Conservation (phyloP, 2,329 filamentous ascomycete genomes). For the Endoconidiophora polonica region DNA sequence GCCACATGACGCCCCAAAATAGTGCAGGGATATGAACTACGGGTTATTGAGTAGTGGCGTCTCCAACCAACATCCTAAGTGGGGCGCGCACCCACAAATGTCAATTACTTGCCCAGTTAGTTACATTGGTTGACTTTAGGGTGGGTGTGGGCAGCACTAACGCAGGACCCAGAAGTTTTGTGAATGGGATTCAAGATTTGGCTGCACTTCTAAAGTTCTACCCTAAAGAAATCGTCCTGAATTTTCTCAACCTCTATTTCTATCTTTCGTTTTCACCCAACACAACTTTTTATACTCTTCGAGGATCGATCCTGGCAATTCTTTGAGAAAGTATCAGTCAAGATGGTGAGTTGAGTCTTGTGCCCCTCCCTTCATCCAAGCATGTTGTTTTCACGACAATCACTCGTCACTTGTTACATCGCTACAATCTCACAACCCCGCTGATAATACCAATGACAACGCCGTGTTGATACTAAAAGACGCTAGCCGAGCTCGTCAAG, state of each 20-base stretch:
- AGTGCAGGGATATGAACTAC: neutral
- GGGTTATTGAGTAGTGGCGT: neutral
- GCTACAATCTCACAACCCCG: neutral
- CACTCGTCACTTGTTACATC: neutral
- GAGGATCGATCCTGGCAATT: slow-evolving; percentile 48
- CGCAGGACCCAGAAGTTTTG: slow-evolving; percentile 6
- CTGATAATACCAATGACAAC: neutral
- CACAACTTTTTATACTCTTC: slow-evolving; percentile 35
- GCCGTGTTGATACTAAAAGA: too few species aligned
- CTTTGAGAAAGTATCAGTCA: slow-evolving; percentile 31
- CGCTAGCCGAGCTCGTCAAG: too few species aligned
- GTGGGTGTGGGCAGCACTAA: slow-evolving; percentile 15
- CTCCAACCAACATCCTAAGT: slow-evolving; percentile 1
- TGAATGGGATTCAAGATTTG: slow-evolving; percentile 12
- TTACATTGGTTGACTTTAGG: neutral
- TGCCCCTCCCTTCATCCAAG: slow-evolving; percentile 1
- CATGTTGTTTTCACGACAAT: neutral
- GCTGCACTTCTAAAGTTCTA: slow-evolving; percentile 11
- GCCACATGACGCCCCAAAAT: slow-evolving; percentile 5
- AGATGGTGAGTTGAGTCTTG: slow-evolving; percentile 37
- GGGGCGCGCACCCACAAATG: slow-evolving; percentile 27
- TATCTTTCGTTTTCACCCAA: slow-evolving; percentile 18
- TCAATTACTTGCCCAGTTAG: slow-evolving; percentile 19
- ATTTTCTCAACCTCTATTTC: slow-evolving; percentile 12
- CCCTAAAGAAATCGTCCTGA: slow-evolving; percentile 1